A percentile compares a stretch with the other conserved stretches of the same genome.
Evolutionary conservation across 257 asterid species (phyloP).

Genomic region (Mentha longifolia): DNA sequence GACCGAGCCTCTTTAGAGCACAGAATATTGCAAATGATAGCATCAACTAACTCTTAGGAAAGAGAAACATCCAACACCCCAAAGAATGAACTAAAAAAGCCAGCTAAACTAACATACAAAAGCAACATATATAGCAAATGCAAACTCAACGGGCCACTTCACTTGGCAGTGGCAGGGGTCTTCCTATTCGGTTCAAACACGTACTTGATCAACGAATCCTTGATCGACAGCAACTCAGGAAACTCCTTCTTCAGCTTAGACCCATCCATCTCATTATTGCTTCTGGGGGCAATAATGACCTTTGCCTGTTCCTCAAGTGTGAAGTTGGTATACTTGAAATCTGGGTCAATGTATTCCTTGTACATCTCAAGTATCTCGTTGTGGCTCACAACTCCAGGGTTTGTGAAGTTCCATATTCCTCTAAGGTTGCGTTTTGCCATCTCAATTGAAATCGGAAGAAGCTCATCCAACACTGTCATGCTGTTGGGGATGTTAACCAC

Average conservation of each 20-base stretch:
- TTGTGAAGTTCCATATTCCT: constrained; percentile 97
- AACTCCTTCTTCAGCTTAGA: constrained; percentile 88
- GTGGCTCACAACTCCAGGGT: constrained; percentile 95
- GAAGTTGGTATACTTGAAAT: constrained; percentile 72
- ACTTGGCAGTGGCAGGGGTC: constrained; percentile 54
- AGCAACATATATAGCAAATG: too few relatives aligned
- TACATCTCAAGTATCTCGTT: constrained; percentile 93
- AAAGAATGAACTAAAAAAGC: constrained; percentile 27
- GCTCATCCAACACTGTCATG: constrained; percentile 97
- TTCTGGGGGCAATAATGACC: constrained; percentile 89
- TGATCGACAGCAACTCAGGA: constrained; percentile 80
- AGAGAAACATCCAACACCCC: background rate
- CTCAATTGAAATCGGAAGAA: constrained; percentile 92
- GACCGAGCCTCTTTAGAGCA: background rate
- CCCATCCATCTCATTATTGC: constrained; percentile 91
- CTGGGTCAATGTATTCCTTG: constrained; percentile 76
- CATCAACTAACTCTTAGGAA: constrained; percentile 6
- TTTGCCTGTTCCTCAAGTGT: constrained; percentile 97
- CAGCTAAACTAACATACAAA: constrained; percentile 35
- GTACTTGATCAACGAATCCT: constrained; percentile 83
- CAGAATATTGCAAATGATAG: constrained; percentile 1
- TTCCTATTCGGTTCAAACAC: constrained; percentile 89
- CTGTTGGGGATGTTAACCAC: constrained; percentile 99
- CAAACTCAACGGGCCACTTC: constrained; percentile 6
- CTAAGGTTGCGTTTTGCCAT: constrained; percentile 92